Percentiles rank a stretch among this genome's conserved stretches.
Conservation (phyloP, 331 rosid species). For the Stylosanthes scabra region DNA sequence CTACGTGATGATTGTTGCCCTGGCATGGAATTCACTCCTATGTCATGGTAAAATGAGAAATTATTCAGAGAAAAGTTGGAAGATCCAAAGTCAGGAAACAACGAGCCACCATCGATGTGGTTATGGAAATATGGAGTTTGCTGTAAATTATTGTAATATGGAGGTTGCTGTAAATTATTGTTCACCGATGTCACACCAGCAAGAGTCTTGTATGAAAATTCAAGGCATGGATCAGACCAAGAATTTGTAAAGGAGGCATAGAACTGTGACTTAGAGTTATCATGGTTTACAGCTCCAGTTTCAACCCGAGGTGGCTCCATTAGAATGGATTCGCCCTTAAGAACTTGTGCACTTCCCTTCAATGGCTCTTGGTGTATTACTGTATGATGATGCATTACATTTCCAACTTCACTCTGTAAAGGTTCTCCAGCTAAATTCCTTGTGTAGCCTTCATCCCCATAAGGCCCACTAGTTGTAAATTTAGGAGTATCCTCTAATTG, state of each 20-base stretch:
- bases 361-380: constrained; percentile 41
- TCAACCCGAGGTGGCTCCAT: constrained; percentile 38
- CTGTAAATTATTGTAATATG: constrained; percentile 50
- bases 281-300: constrained; percentile 39
- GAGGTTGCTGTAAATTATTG: constrained; percentile 67
- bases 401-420: constrained; percentile 19
- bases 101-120: constrained; percentile 43
- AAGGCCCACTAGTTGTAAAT: constrained; percentile 24
- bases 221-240: constrained; percentile 79
- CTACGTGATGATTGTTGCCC: constrained; percentile 53
- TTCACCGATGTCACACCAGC: constrained; percentile 76
- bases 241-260: constrained; percentile 54
- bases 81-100: constrained; percentile 71
- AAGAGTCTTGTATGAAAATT: constrained; percentile 75
- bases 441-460: constrained; percentile 22
- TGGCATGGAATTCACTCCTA: constrained; percentile 57
- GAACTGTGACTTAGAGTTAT: constrained; percentile 40
- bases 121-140: constrained; percentile 54
- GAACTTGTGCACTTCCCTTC: constrained; percentile 21
- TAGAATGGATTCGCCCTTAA: constrained; percentile 34
- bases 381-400: constrained; percentile 28
- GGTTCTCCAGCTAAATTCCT: constrained; percentile 36
- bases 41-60: constrained; percentile 58
- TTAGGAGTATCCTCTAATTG: constrained; percentile 46
- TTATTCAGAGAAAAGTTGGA: constrained; percentile 62